Conservation (phyloP, 2,329 filamentous ascomycete genomes). For the Fusarium sp. region DNA sequence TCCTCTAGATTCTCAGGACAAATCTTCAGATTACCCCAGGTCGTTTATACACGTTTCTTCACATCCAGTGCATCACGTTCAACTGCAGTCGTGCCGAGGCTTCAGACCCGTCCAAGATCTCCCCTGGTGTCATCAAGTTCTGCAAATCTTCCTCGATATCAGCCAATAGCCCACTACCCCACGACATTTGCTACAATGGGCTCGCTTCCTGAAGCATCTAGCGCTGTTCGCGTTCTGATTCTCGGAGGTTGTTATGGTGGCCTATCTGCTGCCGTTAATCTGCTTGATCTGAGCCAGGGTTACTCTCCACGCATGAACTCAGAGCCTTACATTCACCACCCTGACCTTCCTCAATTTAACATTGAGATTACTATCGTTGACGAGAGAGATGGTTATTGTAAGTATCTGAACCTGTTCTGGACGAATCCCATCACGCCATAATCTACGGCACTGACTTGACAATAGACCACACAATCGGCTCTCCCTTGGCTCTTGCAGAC, state of each 20-base stretch:
- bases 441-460: slow-evolving; percentile 13
- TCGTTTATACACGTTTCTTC: slow-evolving; percentile 11
- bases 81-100: slow-evolving; percentile 15
- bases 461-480: slow-evolving; percentile 80
- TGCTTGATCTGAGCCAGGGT: slow-evolving; percentile 74
- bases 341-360: slow-evolving; percentile 62
- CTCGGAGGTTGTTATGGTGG: slow-evolving; percentile 81
- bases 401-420: slow-evolving; percentile 49
- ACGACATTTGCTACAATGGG: slow-evolving; percentile 48
- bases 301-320: slow-evolving; percentile 61
- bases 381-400: slow-evolving; percentile 87
- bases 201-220: slow-evolving; percentile 47
- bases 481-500: slow-evolving; percentile 77
- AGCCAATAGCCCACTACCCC: slow-evolving; percentile 12
- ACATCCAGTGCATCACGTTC: slow-evolving; percentile 13
- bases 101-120: slow-evolving; percentile 13
- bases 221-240: slow-evolving; percentile 70
- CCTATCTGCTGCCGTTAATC: slow-evolving; percentile 73
- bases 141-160: slow-evolving; percentile 14
- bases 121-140: slow-evolving; percentile 10
- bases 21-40: slow-evolving; percentile 22
- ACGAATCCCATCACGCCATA: not conserved
- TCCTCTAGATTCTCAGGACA: slow-evolving; percentile 34
- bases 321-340: slow-evolving; percentile 56
- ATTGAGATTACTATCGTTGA: slow-evolving; percentile 81